Conservation (phyloP, 768 basidiomycete species). For the Termitomyces sp. region DNA sequence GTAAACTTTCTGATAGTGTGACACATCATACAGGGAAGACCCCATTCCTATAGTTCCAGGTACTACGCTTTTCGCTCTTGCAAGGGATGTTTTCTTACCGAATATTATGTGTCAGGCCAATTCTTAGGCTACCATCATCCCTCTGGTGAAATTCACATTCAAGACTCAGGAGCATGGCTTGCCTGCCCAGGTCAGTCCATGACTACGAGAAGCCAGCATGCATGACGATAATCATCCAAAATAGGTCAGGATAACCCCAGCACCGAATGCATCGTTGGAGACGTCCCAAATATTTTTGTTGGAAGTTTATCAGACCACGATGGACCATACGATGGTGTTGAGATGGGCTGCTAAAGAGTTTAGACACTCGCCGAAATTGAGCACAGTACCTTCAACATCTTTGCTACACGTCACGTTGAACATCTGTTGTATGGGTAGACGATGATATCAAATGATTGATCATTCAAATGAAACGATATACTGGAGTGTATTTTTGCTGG, state of each 20-base stretch:
- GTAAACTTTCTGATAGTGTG: neutral
- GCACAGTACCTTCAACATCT: conserved; percentile 40
- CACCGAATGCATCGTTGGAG: conserved; percentile 47
- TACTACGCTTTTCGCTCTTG: conserved; percentile 17
- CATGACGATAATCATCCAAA: neutral
- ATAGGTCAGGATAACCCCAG: conserved; percentile 59
- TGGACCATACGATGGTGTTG: conserved; percentile 37
- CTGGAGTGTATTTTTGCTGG: too few species aligned
- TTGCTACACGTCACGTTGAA: conserved; percentile 12
- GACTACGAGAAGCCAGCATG: neutral
- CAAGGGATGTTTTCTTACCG: neutral
- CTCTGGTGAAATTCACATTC: conserved; percentile 49
- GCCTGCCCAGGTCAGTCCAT: conserved; percentile 45
- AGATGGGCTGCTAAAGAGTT: conserved; percentile 22
- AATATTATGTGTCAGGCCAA: conserved; percentile 18
- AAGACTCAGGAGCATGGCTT: conserved; percentile 47
- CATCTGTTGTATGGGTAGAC: neutral
- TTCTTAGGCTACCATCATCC: conserved; percentile 40
- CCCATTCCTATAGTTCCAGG: conserved; percentile 39
- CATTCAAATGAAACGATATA: too few species aligned
- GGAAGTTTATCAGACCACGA: conserved; percentile 43
- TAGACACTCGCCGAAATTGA: neutral
- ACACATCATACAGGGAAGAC: conserved; percentile 29
- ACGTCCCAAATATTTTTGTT: conserved; percentile 48
- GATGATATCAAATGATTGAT: neutral